A percentile compares a stretch with the other conserved stretches of the same genome.
These are phyloP conservation scores for Lasiodiplodia sp. DNA, from an alignment of 2,329 filamentous ascomycete genomes.

Conservation along the genomic window DNA sequence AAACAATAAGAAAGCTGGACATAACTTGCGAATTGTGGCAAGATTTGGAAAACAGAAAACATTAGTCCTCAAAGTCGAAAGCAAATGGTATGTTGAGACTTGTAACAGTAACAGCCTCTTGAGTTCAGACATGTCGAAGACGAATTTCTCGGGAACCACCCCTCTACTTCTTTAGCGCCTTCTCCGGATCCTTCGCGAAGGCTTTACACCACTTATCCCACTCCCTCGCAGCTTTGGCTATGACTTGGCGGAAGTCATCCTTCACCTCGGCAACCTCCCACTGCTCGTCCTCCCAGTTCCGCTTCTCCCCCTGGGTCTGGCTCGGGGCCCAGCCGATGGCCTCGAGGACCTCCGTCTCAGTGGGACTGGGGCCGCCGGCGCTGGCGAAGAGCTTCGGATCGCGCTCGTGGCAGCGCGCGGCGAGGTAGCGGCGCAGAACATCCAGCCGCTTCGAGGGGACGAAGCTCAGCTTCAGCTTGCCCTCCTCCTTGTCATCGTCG, in stretches of 20 bases:
- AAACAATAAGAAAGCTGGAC: too few relatives aligned
- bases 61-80: too few relatives aligned
- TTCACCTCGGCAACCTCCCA: conserved; percentile 53
- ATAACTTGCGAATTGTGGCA: too few relatives aligned
- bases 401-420: conserved; percentile 47
- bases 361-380: conserved; percentile 36
- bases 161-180: conserved; percentile 47
- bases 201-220: conserved; percentile 51
- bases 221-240: conserved; percentile 51
- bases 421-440: conserved; percentile 49
- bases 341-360: conserved; percentile 50
- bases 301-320: conserved; percentile 36
- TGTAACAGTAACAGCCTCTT: too few relatives aligned
- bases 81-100: too few relatives aligned
- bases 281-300: conserved; percentile 54
- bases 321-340: conserved; percentile 54
- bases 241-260: conserved; percentile 49
- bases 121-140: too few relatives aligned
- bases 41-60: too few relatives aligned
- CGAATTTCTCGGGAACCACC: too few relatives aligned
- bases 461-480: conserved; percentile 47
- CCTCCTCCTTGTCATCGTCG: conserved; percentile 23
- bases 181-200: conserved; percentile 49
- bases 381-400: conserved; percentile 46
- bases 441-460: conserved; percentile 45